Evolutionary conservation across 1,139 yeast species (phyloP).

Genomic region (Kodamaea fungicola): DNA sequence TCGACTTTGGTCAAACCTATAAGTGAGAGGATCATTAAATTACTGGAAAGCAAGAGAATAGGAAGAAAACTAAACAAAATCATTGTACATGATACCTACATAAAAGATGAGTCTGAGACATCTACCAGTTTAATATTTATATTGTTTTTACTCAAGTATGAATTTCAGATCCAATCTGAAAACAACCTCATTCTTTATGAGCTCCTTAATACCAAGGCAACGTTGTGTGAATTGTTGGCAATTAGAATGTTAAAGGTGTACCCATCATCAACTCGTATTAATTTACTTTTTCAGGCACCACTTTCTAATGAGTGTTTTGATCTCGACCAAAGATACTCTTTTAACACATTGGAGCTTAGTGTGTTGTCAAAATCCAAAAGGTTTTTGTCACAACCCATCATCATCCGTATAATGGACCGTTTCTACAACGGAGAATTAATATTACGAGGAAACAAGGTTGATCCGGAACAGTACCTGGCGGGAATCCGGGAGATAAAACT

Average conservation of each 20-base stretch:
- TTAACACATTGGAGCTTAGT: constrained; percentile 53
- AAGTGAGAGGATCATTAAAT: constrained; percentile 27
- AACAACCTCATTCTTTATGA: constrained; percentile 49
- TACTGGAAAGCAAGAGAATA: constrained; percentile 16
- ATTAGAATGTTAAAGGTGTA: constrained; percentile 51
- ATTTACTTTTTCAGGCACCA: constrained; percentile 42
- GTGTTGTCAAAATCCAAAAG: constrained; percentile 53
- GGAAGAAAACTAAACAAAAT: constrained; percentile 9
- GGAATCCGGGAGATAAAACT: constrained; percentile 1
- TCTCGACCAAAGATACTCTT: constrained; percentile 15
- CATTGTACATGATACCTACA: constrained; percentile 10
- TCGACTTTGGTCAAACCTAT: constrained; percentile 51
- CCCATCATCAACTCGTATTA: constrained; percentile 42
- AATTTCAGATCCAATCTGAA: constrained; percentile 47
- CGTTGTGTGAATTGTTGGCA: constrained; percentile 54
- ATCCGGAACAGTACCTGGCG: constrained; percentile 14
- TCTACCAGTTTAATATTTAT: constrained; percentile 31
- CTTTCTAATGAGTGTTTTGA: constrained; percentile 21
- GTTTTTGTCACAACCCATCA: constrained; percentile 55
- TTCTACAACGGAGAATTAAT: constrained; percentile 53
- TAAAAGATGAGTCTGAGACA: constrained; percentile 9
- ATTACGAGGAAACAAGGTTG: constrained; percentile 19
- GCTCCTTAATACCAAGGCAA: constrained; percentile 49
- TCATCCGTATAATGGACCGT: constrained; percentile 46
- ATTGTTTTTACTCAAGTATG: constrained; percentile 35